Evolutionary conservation across 2,329 filamentous ascomycete genomes (phyloP).

Genomic region (Fusarium udum): DNA sequence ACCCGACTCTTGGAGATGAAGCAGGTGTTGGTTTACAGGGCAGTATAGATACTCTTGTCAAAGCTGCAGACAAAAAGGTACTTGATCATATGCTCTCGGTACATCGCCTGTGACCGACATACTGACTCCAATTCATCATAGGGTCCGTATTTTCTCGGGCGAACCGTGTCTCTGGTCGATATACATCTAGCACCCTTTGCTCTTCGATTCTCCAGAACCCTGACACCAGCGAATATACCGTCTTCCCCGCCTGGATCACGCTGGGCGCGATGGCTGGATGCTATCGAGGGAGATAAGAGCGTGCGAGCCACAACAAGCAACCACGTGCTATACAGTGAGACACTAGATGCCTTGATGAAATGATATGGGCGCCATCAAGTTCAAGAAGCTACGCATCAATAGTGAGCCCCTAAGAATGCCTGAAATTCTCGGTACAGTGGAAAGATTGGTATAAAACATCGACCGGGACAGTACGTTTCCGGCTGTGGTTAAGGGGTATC

Average conservation of each 20-base stretch:
- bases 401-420: background rate
- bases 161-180: constrained; percentile 71
- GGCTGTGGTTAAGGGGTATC: constrained; percentile 11
- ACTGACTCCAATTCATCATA: constrained; percentile 27
- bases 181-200: constrained; percentile 81
- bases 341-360: constrained; percentile 61
- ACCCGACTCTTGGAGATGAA: constrained; percentile 65
- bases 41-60: constrained; percentile 65
- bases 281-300: constrained; percentile 71
- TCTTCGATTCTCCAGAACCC: constrained; percentile 71
- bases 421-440: background rate
- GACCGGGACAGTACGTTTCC: background rate
- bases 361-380: background rate
- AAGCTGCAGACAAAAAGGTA: constrained; percentile 59
- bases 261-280: constrained; percentile 75
- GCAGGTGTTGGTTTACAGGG: constrained; percentile 69
- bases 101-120: background rate
- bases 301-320: constrained; percentile 74
- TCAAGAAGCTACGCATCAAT: background rate
- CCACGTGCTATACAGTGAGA: constrained; percentile 63
- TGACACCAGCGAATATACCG: constrained; percentile 73
- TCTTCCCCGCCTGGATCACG: constrained; percentile 69
- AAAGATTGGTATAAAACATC: background rate
- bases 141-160: constrained; percentile 75
- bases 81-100: background rate